Evolutionary conservation across 441 rosid species (phyloP).

Genomic region (Caryocar brasiliense): DNA sequence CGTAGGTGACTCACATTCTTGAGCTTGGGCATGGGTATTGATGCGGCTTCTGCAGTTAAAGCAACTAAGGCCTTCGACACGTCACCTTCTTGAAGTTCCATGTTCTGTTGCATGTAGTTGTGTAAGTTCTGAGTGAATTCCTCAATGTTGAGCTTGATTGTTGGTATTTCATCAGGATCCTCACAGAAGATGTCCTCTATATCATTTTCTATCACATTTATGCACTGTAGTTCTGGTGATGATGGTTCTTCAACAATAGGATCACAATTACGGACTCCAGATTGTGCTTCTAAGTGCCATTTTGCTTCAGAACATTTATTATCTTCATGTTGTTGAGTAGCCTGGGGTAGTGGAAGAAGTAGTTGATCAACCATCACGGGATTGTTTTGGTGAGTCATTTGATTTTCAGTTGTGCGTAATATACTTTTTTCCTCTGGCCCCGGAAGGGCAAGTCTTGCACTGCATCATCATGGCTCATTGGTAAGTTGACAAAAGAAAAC

Average conservation of each 20-base stretch:
- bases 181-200: conserved; percentile 59
- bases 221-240: conserved; percentile 53
- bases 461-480: too few species aligned
- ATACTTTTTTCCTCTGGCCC: conserved; percentile 70
- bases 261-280: conserved; percentile 18
- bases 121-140: conserved; percentile 54
- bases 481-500: too few species aligned
- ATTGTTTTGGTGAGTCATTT: conserved; percentile 20
- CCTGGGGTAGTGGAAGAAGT: conserved; percentile 30
- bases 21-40: conserved; percentile 64
- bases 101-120: conserved; percentile 53
- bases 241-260: conserved; percentile 89
- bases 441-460: conserved; percentile 91
- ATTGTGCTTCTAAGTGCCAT: conserved; percentile 14
- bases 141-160: conserved; percentile 57
- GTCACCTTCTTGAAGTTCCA: conserved; percentile 73
- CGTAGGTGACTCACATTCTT: conserved; percentile 75
- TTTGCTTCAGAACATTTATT: too few species aligned
- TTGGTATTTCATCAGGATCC: conserved; percentile 76
- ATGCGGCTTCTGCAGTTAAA: conserved; percentile 56
- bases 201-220: conserved; percentile 45
- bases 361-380: conserved; percentile 9
- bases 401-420: conserved; percentile 28
- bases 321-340: too few species aligned
- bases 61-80: conserved; percentile 90